Conservation (phyloP, 495 filamentous ascomycete species). For the Aspergillus sclerotioniger region DNA sequence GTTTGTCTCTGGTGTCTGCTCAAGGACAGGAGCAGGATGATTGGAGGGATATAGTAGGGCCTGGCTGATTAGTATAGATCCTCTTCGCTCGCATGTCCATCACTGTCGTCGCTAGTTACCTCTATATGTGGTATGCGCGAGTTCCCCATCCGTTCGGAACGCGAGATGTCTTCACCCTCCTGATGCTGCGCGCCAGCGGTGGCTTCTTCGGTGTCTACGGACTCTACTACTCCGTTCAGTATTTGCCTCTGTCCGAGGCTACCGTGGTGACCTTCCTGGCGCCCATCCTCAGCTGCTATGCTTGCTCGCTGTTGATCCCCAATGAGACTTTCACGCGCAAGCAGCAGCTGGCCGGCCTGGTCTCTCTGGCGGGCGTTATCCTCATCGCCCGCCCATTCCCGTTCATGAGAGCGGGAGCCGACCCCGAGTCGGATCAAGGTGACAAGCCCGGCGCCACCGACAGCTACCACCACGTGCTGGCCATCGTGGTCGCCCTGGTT, state of each 20-base stretch:
- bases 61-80: conserved; percentile 42
- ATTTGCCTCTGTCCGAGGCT: conserved; percentile 85
- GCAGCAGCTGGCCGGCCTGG: conserved; percentile 71
- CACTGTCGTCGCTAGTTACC: conserved; percentile 61
- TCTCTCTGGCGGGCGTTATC: conserved; percentile 79
- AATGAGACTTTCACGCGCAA: conserved; percentile 76
- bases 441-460: conserved; percentile 34
- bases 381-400: conserved; percentile 75
- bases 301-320: conserved; percentile 69
- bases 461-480: conserved; percentile 63
- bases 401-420: conserved; percentile 20
- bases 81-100: conserved; percentile 83
- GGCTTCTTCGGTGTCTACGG: conserved; percentile 89
- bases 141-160: conserved; percentile 71
- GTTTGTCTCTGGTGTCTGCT: background rate
- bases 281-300: conserved; percentile 78
- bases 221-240: conserved; percentile 78
- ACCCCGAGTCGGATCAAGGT: conserved; percentile 13
- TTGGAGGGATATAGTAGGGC: too few relatives aligned
- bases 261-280: conserved; percentile 91
- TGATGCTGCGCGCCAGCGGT: conserved; percentile 65
- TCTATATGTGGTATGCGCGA: conserved; percentile 72
- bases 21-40: background rate
- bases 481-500: conserved; percentile 70
- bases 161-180: conserved; percentile 59